Conservation (phyloP, 306 rosid species). For the Hippophae rhamnoides region DNA sequence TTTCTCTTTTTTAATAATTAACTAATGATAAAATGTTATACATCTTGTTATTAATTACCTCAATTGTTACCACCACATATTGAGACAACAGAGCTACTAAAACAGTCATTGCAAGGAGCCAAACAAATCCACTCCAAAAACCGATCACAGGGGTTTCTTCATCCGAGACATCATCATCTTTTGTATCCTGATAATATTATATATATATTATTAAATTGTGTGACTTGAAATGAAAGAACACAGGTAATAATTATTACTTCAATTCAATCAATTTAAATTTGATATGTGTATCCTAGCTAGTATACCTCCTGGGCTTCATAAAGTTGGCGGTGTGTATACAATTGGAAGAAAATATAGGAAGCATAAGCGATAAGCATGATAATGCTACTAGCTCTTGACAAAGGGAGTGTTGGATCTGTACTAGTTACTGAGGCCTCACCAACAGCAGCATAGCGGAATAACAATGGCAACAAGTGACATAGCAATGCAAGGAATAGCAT, state of each 20-base stretch:
- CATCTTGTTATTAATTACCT: slow-evolving; percentile 32
- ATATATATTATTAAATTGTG: too few species aligned
- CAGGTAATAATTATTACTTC: too few species aligned
- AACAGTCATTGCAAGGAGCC: slow-evolving; percentile 73
- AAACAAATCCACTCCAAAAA: slow-evolving; percentile 72
- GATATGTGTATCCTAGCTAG: too few species aligned
- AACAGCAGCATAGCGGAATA: slow-evolving; percentile 35
- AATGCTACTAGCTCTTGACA: slow-evolving; percentile 72
- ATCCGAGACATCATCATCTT: slow-evolving; percentile 16
- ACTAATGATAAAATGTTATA: too few species aligned
- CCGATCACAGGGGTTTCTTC: slow-evolving; percentile 67
- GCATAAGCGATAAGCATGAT: slow-evolving; percentile 63
- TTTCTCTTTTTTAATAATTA: too few species aligned
- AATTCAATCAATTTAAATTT: too few species aligned
- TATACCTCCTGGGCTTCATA: slow-evolving; percentile 64
- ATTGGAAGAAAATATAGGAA: slow-evolving; percentile 64
- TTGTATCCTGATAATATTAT: slow-evolving; percentile 24
- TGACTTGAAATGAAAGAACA: too few species aligned
- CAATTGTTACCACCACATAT: slow-evolving; percentile 75
- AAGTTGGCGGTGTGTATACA: slow-evolving; percentile 64
- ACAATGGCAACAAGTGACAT: slow-evolving; percentile 74
- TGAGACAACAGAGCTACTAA: slow-evolving; percentile 76
- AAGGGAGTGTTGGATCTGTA: slow-evolving; percentile 30
- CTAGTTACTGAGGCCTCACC: slow-evolving; percentile 8
- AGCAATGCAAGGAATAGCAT: slow-evolving; percentile 58